A percentile compares a stretch with the other conserved stretches of the same genome.
Conservation (phyloP, 306 rosid species). For the Castanospermum australe region DNA sequence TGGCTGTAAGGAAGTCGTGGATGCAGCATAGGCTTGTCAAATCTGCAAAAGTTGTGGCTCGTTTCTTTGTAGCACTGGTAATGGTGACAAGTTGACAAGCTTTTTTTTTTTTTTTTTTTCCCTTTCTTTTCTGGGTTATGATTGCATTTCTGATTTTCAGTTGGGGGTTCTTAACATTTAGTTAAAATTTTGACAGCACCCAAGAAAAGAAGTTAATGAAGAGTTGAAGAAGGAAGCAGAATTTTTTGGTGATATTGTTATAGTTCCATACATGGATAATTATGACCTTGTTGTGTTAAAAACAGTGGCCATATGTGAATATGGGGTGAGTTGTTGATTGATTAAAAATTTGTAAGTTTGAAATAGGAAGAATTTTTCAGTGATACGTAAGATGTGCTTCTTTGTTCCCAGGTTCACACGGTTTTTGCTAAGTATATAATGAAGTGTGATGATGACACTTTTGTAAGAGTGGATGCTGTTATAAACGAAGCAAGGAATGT, state of each 20-base stretch:
- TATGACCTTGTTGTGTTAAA: conserved; percentile 90
- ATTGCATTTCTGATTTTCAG: not conserved
- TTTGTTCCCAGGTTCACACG: conserved; percentile 57
- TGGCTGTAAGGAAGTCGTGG: conserved; percentile 96
- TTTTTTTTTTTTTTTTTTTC: not conserved
- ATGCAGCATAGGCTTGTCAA: conserved; percentile 74
- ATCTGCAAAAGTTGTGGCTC: conserved; percentile 66
- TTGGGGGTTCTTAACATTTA: conserved; percentile 22
- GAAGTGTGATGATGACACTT: conserved; percentile 96
- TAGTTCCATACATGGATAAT: conserved; percentile 88
- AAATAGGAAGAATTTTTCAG: not conserved
- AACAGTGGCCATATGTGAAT: conserved; percentile 87
- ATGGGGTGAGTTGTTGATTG: conserved; percentile 69
- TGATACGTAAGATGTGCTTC: not conserved
- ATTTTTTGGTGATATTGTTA: conserved; percentile 83
- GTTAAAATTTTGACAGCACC: conserved; percentile 54
- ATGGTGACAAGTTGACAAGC: not conserved
- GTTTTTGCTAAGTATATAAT: conserved; percentile 72
- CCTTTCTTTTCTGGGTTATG: no score
- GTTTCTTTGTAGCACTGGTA: conserved; percentile 91
- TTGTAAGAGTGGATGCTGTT: conserved; percentile 74
- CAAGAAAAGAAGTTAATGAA: conserved; percentile 66
- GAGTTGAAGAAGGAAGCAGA: conserved; percentile 87
- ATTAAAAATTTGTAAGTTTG: not conserved
- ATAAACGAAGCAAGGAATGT: conserved; percentile 58